phyloP scores from a whole-genome alignment of 2,329 filamentous ascomycete genomes.

The Colletotrichum sp. region DNA sequence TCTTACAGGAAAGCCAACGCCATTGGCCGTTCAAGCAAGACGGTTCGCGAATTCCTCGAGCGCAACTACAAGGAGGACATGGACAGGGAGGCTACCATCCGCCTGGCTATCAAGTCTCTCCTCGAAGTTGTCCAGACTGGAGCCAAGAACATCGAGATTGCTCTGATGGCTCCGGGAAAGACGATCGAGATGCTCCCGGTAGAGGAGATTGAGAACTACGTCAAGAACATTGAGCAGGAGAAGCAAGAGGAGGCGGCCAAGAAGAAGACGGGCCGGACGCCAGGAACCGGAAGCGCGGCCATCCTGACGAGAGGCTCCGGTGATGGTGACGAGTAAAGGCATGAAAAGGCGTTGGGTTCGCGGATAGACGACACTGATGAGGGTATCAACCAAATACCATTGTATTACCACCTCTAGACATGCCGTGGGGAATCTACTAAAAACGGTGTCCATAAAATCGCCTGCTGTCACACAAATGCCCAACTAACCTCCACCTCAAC shows the following conservation, averaged over 20 bases:
- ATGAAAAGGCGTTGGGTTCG: conserved; percentile 17
- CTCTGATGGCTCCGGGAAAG: conserved; percentile 95
- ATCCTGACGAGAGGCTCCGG: conserved; percentile 71
- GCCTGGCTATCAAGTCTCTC: conserved; percentile 96
- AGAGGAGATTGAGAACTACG: conserved; percentile 95
- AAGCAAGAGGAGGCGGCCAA: conserved; percentile 98
- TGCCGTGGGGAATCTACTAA: conserved; percentile 18
- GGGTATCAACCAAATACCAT: conserved; percentile 29
- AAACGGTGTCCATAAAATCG: conserved; percentile 15
- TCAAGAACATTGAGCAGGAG: conserved; percentile 99
- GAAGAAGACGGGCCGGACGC: conserved; percentile 85
- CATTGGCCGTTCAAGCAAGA: conserved; percentile 98
- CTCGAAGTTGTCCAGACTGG: conserved; percentile 98
- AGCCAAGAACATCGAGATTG: conserved; percentile 99
- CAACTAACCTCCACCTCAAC: conserved; percentile 51
- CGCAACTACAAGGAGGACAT: conserved; percentile 98
- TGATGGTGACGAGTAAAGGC: conserved; percentile 30
- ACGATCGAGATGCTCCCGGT: conserved; percentile 90
- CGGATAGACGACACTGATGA: conserved; percentile 20
- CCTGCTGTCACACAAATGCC: conserved; percentile 11
- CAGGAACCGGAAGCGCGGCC: conserved; percentile 73
- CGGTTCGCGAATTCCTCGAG: conserved; percentile 97
- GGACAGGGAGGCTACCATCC: conserved; percentile 95
- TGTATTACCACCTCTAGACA: conserved; percentile 43
- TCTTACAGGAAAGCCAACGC: conserved; percentile 92